A percentile compares a stretch with the other conserved stretches of the same genome.
phyloP scores from a whole-genome alignment of 2,329 filamentous ascomycete genomes.

The Aspergillus felis region DNA sequence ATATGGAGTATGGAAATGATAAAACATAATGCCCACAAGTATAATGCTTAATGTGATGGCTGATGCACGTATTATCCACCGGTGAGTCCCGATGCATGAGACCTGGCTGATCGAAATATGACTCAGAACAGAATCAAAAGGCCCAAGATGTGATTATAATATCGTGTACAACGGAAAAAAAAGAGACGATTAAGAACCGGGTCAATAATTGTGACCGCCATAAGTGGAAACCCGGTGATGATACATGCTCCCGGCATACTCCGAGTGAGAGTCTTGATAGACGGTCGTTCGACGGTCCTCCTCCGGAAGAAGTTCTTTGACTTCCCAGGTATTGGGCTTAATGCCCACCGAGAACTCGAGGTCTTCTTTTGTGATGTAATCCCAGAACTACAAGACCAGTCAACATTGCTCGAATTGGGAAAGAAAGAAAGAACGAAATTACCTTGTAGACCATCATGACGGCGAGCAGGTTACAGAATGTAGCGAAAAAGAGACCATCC shows the following conservation, averaged over 20 bases:
- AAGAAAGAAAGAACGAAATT: conserved; percentile 20
- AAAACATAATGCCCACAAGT: neutral
- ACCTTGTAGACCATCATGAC: conserved; percentile 99
- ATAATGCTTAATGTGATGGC: neutral
- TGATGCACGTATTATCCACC: neutral
- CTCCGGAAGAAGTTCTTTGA: conserved; percentile 83
- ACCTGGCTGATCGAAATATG: too few relatives aligned
- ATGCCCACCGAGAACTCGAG: conserved; percentile 96
- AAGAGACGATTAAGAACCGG: neutral
- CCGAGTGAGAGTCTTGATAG: conserved; percentile 58
- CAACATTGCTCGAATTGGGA: neutral
- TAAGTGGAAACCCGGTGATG: conserved; percentile 39
- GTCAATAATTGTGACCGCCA: conserved; percentile 35
- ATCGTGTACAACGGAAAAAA: neutral
- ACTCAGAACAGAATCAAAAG: too few relatives aligned
- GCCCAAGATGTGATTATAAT: too few relatives aligned
- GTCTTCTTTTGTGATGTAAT: conserved; percentile 97
- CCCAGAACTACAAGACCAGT: conserved; percentile 73
- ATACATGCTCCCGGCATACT: conserved; percentile 44
- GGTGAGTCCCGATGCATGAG: neutral
- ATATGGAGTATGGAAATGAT: neutral
- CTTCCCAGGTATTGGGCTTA: conserved; percentile 95
- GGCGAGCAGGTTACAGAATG: conserved; percentile 84
- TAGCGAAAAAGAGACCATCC: conserved; percentile 91
- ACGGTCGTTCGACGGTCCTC: conserved; percentile 72